Base-by-base conservation (phyloP, 2,329 filamentous ascomycete species). In the Trichoderma brevicompactum region DNA sequence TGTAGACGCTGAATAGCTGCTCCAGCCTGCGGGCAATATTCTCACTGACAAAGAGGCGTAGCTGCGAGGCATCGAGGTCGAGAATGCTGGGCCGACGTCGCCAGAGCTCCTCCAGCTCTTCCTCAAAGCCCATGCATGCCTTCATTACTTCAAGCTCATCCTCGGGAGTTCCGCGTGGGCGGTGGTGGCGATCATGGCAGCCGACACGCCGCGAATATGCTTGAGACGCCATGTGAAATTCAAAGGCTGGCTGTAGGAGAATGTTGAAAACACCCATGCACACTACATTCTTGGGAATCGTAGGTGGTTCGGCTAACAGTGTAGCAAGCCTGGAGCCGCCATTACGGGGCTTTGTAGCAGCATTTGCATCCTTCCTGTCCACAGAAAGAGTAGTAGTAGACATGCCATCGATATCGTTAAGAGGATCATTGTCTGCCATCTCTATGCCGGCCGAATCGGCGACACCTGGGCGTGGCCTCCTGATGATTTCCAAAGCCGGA, bases 251-350 rank as follows among this genome's bases (percentile, higher is more conserved):
- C 28, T 58, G 54, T 17, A 58, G 12, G 2, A 58, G 5, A 13
- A 58, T 58, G 54, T 58, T 58, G 28, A 58, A 58, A 15, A 58
- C n/a, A 1, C 54, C 54, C 54, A 58, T 58, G 10, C 54, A 58
- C 1, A 58, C 54, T 6, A 58, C 41, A 36, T 58, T 58, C 12
- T 46, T 58, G 3, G 41, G 54, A 19, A 58, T 58, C 2, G n/a
- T n/a, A 1, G 41, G 54, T 7, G 54, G 54, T 3, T 58, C 54
- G 28, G 41, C n/a, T 0, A 58, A 34, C 13, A 58, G 28, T 9
- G 41, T 58, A 15, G 54, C n/a, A 1, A 58, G 54, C 17, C 54
- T 58, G 7, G 41, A 44, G 28, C 54, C 54, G 6, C n/a, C 12
- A 23, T 46, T 58, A 2, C 41, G 54, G 19, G 41, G 0, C 1